Conservation (phyloP, 495 filamentous ascomycete genomes). For the Peziza echinospora region DNA sequence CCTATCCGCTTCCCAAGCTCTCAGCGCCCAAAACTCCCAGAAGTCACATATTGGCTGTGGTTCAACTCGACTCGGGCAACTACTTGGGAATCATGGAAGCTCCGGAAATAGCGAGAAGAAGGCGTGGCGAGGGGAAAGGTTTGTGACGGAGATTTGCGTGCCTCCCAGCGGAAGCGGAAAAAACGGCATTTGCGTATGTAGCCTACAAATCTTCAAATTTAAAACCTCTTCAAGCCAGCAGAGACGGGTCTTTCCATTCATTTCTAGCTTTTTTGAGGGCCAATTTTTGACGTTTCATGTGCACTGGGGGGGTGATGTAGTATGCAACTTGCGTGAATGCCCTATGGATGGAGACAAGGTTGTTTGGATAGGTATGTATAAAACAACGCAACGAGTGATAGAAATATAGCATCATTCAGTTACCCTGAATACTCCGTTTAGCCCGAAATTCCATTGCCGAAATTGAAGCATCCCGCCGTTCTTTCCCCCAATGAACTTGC, state of each 20-base stretch:
- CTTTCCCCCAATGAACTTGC: no score
- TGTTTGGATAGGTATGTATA: constrained; percentile 66
- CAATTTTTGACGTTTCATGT: neutral
- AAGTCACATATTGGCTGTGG: constrained; percentile 41
- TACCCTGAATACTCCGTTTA: no score
- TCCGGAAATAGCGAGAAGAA: neutral
- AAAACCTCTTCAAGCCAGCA: no score
- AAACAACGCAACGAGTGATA: no score
- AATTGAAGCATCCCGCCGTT: no score
- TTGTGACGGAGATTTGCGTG: constrained; percentile 76
- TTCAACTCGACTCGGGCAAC: constrained; percentile 37
- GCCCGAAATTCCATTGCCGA: no score
- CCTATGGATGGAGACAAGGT: constrained; percentile 40
- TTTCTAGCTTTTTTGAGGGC: neutral
- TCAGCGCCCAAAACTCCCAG: constrained; percentile 37
- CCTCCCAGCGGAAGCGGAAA: constrained; percentile 74
- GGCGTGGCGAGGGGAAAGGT: constrained; percentile 54
- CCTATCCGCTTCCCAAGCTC: constrained; percentile 65
- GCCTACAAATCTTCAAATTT: no score
- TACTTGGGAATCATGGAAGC: constrained; percentile 18
- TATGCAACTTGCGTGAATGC: constrained; percentile 46
- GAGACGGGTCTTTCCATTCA: no score
- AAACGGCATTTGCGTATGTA: constrained; percentile 59
- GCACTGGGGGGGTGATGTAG: no score
- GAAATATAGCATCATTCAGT: no score